Evolutionary conservation across 164 flowering plant species (phyloP).

Genomic region (Stephania yunnanensis): DNA sequence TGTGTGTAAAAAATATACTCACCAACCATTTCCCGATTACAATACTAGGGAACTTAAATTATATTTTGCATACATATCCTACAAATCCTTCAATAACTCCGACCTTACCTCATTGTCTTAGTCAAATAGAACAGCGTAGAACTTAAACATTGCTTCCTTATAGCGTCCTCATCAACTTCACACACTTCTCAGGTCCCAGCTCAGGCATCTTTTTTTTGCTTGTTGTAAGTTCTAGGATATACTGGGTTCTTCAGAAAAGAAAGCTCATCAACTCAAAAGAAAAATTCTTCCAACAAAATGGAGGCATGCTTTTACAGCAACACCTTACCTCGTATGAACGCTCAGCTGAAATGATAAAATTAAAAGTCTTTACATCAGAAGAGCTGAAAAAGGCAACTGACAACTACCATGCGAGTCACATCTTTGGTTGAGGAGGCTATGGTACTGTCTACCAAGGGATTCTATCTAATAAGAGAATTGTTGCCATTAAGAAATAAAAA

Average conservation of each 20-base stretch:
- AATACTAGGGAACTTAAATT: too few species aligned
- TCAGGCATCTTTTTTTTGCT: not conserved
- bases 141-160: too few species aligned
- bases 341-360: not conserved
- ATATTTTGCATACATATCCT: too few species aligned
- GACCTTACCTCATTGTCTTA: too few species aligned
- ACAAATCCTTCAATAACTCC: too few species aligned
- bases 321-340: not conserved
- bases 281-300: constrained; percentile 1
- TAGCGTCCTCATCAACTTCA: too few species aligned
- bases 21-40: too few species aligned
- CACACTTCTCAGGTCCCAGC: not conserved
- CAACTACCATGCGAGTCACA: not conserved
- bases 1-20: too few species aligned
- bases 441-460: constrained; percentile 6
- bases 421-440: not conserved
- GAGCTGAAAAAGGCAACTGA: not conserved
- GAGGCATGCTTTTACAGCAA: not conserved
- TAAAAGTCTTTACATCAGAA: constrained; percentile 3
- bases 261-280: not conserved
- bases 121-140: too few species aligned
- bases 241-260: not conserved
- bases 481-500: constrained; percentile 20
- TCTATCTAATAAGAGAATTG: not conserved
- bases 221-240: not conserved